Evolutionary conservation across 2,329 filamentous ascomycete genomes (phyloP), one percentile per base, ranked within the genome.

Genomic region (Erysiphe neolycopersici): DNA sequence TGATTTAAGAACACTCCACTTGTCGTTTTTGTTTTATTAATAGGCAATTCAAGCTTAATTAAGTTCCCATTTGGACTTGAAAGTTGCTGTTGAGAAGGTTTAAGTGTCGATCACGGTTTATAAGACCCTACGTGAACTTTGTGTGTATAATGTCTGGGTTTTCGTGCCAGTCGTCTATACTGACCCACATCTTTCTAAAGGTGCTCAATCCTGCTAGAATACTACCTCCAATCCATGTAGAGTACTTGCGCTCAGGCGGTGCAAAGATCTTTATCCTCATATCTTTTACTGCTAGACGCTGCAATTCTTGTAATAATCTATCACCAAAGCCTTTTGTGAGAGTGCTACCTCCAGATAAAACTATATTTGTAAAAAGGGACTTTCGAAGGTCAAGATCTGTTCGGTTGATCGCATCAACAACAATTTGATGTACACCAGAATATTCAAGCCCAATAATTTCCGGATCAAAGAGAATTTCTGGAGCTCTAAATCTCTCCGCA

Each of bases 131-230:
- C 55, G 83, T 85, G 61, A 95, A 93, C 63, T 93, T 95, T 57
- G 83, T 89, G 63, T 95, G 87, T 58, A 98, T 95, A 55, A 98
- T 89, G 58, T 98, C 87, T 16, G 89, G 89, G 59, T 98, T 93
- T 69, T 98, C 89, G 60, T 98, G 89, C 89, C 89, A 98, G 66
- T 98, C 89, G 58, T 95, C 89, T 58, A 93, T 87, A 62, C 84
- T 93, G 56, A 98, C 89, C 84, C 89, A 95, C 89, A 98, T 98
- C 87, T 95, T 98, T 66, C 87, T 78, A 64, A 98, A 98, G 44
- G 89, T 98, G 65, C 87, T 95, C 61, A 98, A 63, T 6, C 89
- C 87, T 31, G 89, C 89, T 51, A 98, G 66, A 62, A 98, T 98
- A 60, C 89, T 94, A 45, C 89, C 89, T 50, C 89, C 89, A 53